Conservation (phyloP, 2,329 filamentous ascomycete species). For the Neopestalotiopsis rosae region DNA sequence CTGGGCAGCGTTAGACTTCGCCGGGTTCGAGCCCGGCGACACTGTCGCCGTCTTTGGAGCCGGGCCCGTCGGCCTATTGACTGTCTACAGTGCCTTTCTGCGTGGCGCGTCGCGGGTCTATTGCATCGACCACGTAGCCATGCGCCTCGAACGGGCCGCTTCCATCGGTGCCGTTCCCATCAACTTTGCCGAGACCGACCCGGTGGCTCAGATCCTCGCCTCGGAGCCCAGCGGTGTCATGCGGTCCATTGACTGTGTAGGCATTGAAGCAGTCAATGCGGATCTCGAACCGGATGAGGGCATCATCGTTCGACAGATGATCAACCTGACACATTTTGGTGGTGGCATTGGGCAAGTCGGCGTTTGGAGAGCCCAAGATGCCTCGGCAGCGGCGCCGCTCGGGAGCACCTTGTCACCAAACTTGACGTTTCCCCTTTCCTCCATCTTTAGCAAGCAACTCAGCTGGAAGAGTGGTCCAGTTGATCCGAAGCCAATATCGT, state of each 20-base stretch:
- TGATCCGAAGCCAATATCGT: constrained; percentile 21
- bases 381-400: constrained; percentile 24
- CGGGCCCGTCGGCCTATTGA: constrained; percentile 41
- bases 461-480: constrained; percentile 21
- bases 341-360: constrained; percentile 28
- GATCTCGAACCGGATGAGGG: constrained; percentile 14
- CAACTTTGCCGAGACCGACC: constrained; percentile 64
- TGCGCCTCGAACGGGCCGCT: constrained; percentile 61
- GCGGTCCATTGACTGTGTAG: constrained; percentile 19
- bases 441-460: constrained; percentile 26
- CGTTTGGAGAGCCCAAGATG: constrained; percentile 22
- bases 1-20: constrained; percentile 41
- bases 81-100: constrained; percentile 50
- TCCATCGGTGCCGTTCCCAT: constrained; percentile 68
- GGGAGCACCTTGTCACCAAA: constrained; percentile 18
- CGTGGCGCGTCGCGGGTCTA: constrained; percentile 66
- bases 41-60: constrained; percentile 32
- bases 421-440: constrained; percentile 25
- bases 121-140: constrained; percentile 66
- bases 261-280: constrained; percentile 18
- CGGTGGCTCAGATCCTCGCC: constrained; percentile 64
- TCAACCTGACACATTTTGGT: not conserved
- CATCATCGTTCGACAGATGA: not conserved
- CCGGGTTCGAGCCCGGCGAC: constrained; percentile 43
- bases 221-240: constrained; percentile 42